Percentiles rank a stretch among this genome's conserved stretches.
Conservation (phyloP, 2,329 filamentous ascomycete genomes). For the Shiraia sp. region DNA sequence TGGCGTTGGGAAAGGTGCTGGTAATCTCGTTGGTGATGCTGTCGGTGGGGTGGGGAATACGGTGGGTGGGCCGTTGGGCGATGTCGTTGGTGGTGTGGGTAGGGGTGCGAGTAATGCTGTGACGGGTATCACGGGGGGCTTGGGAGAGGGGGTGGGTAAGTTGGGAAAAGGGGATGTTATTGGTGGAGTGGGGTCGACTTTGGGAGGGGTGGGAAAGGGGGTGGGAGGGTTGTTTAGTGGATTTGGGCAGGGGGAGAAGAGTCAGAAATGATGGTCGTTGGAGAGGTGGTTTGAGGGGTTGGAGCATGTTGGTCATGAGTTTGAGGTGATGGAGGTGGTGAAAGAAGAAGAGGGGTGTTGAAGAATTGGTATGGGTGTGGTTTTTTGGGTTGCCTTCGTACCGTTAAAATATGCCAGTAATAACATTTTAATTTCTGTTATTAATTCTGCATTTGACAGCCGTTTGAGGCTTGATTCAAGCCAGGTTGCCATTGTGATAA, state of each 20-base stretch:
- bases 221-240: slow-evolving; percentile 42
- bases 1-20: slow-evolving; percentile 39
- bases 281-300: slow-evolving; percentile 11
- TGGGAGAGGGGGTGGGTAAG: slow-evolving; percentile 52
- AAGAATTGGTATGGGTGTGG: no score
- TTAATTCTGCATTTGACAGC: no score
- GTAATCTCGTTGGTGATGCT: slow-evolving; percentile 42
- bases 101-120: slow-evolving; percentile 49
- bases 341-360: no score
- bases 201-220: slow-evolving; percentile 46
- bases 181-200: slow-evolving; percentile 47
- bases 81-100: slow-evolving; percentile 48
- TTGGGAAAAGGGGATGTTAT: slow-evolving; percentile 51
- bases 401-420: no score
- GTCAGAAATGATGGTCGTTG: slow-evolving; percentile 17
- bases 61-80: slow-evolving; percentile 46
- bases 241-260: slow-evolving; percentile 26
- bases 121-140: slow-evolving; percentile 45
- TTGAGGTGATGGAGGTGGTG: no score
- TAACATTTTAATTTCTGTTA: no score
- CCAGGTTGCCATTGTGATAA: no score
- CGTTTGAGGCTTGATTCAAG: no score
- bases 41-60: slow-evolving; percentile 45
- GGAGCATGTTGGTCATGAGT: slow-evolving; percentile 1
- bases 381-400: no score